Evolutionary conservation across 257 asterid species (phyloP), one percentile per base, ranked within the genome.

Genomic region (Eucommia ulmoides): DNA sequence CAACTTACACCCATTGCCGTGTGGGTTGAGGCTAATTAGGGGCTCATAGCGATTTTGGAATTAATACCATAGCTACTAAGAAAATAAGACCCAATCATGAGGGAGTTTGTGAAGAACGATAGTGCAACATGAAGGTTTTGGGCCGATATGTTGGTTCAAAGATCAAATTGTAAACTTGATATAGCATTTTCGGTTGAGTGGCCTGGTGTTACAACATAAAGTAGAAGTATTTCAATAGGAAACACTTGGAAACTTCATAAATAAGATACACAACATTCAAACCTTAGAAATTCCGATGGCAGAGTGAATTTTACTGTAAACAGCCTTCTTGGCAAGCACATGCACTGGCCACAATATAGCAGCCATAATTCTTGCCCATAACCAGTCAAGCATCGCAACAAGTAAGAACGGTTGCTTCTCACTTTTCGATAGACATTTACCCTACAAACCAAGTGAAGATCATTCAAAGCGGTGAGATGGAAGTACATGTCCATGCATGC

Each of bases 271-370:
- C 19, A 53, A 35, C 16, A 55, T 24, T 23, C 67, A 10, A 44
- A 88, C 95, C 97, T 88, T 88, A 58, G 88, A 88, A 57, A 88
- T 79, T 23, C 95, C 93, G 56, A 88, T 65, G 12, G 82, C 64
- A 19, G 88, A 58, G 41, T 75, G 88, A 56, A 88, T 81, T 70
- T 88, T 88, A 49, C 74, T 66, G 64, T 88, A 88, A 46, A 88
- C 77, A 51, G 81, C 57, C 75, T 75, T 81, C 72, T 71, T 77
- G 16, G 97, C 97, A 60, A 88, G 62, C 56, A 61, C n/a, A 74
- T 88, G 97, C 47, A 88, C 47, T 23, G 97, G 95, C 74, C 59
- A 71, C 61, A 88, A 58, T 33, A 81, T 42, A 15, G 64, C 57
- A 60, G 87, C 93, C 60, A 80, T 23, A 19, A 66, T 60, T 69